Base-by-base conservation (phyloP, 169 alveolate species). In the Nephromyces sp. region DNA sequence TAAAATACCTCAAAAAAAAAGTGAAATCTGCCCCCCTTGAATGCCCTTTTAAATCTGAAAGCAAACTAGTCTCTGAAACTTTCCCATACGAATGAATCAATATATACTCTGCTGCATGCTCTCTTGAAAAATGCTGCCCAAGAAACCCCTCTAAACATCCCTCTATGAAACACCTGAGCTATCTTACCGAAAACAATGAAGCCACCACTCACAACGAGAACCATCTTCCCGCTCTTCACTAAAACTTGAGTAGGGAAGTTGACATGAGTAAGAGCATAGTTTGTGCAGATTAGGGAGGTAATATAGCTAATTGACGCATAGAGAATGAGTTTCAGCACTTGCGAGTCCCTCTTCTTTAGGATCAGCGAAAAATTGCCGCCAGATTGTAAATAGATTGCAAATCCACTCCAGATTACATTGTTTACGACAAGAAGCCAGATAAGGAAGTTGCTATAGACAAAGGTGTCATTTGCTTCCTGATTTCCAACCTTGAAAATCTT, bases 161-260 rank as follows among this genome's bases (percentile, higher is more conserved):
- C n/a, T n/a, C n/a, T n/a, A n/a, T n/a, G n/a, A n/a, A n/a, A n/a
- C n/a, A n/a, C n/a, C n/a, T n/a, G n/a, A n/a, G 15, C 25, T 43
- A 28, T 6, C 74, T 8, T 25, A 53, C 87, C 81, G 79, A 92
- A 92, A 53, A 89, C 76, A 6, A 87, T 34, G 62, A 84, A 79
- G 8, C 95, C 93, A n/a, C 94, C 92, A 21, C 87, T 89, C 34
- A 90, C 86, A 25, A 91, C 86, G 15, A 95, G 95, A n/a, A 91
- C 94, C 92, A 90, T 90, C 70, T 91, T 91, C 22, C 94, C 95
- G 24, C 92, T 82, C 34, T 91, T 91, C 43, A 91, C 92, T 3
- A 91, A 85, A 21, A 91, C 93, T 67, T 91, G 96, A 6, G 96
- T 91, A 32, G 96, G 96, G 66, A 86, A 86, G 62, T 86, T 92